Evolutionary conservation across 441 rosid genomes (phyloP), one percentile per base, ranked within the genome.

Genomic region (Gossypium davidsonii): DNA sequence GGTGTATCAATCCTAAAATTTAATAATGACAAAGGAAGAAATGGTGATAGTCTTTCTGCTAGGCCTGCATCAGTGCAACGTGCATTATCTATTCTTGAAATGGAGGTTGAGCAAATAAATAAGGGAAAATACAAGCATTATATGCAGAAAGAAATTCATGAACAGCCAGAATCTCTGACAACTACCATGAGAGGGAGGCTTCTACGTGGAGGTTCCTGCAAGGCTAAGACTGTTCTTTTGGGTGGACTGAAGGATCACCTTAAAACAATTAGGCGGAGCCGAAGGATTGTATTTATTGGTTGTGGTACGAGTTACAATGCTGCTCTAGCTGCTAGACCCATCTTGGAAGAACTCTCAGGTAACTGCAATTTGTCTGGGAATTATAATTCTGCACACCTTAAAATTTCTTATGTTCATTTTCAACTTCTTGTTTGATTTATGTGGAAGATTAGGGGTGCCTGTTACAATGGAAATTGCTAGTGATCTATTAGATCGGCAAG

Each of bases 141-240:
- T 73, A 95, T 95, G 98, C 97, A 91, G 86, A 95, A 95, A 72
- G 93, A 95, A 88, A 95, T 95, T 79, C 96, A 92, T 72, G 98
- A 95, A 75, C 99, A 92, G 79, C 91, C 98, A 14, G 97, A 95
- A 79, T 95, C 99, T 80, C 78, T 95, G 20, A 95, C 88, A n/a
- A 95, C 99, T 74, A 90, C 98, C n/a, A 89, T 95, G 99, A 86
- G 98, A 78, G 98, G 99, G 14, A 82, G 97, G 81, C 97, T 95
- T 78, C 85, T 90, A 77, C 95, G 92, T 17, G 96, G 96, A 78
- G 96, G 91, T 63, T 90, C 96, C 71, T 78, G 85, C 83, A 92
- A 92, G 82, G 83, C 87, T 1, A 90, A 95, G 84, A 77, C 89
- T 77, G 97, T 92, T 78, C 90, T 95, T 79, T 78, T 92, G 70